phyloP scores from a whole-genome alignment of 495 filamentous ascomycete genomes.

The Aspergillus saccharolyticus region DNA sequence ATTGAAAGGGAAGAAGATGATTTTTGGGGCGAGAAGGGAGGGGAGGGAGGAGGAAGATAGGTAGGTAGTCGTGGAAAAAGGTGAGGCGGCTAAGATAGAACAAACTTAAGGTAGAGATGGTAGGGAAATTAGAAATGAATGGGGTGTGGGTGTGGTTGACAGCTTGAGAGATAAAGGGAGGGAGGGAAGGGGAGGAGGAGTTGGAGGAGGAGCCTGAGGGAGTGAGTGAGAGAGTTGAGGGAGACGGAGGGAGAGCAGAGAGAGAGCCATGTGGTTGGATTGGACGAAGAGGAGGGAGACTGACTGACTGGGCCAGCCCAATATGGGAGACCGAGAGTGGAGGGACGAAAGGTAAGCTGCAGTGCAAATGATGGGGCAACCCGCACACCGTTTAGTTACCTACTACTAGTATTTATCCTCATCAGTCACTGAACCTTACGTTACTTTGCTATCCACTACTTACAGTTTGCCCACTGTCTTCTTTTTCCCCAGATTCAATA shows the following conservation, averaged over 20 bases:
- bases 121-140: neutral
- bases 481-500: neutral
- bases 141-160: neutral
- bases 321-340: slow-evolving; percentile 14
- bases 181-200: neutral
- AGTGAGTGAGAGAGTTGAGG: slow-evolving; percentile 12
- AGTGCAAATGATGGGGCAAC: slow-evolving; percentile 29
- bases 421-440: no score
- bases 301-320: no score
- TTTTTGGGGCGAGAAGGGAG: slow-evolving; percentile 11
- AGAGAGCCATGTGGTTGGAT: no score
- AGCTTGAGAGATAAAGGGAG: neutral
- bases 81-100: slow-evolving; percentile 10
- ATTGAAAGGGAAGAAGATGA: slow-evolving; percentile 5
- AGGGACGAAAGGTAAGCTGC: slow-evolving; percentile 23
- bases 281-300: slow-evolving; percentile 2
- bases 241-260: slow-evolving; percentile 18
- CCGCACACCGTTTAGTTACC: no score
- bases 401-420: no score
- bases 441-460: no score
- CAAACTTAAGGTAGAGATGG: neutral
- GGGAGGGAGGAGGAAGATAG: slow-evolving; percentile 15
- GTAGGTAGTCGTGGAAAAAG: slow-evolving; percentile 10
- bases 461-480: neutral
- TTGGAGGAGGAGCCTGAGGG: neutral